Evolutionary conservation across 164 flowering plant genomes (phyloP), one percentile per base, ranked within the genome.

Genomic region (Echeveria elegans): DNA sequence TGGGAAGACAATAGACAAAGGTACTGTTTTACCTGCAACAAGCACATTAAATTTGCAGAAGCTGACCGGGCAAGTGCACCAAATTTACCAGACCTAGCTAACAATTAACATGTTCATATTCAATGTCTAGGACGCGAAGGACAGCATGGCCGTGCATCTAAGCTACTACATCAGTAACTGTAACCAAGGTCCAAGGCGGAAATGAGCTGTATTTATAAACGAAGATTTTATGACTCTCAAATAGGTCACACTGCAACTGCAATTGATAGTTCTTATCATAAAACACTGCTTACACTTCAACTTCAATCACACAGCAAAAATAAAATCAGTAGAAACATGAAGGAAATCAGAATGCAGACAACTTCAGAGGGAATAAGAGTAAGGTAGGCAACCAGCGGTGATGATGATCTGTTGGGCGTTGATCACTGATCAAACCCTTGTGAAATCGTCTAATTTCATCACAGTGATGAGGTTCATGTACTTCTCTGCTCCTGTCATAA

Each of bases 381-480:
- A 45, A n/a, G n/a, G n/a, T n/a, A n/a, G n/a, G 50, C 50, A 45
- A 5, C 0, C n/a, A n/a, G n/a, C 50, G 14, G 50, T 16, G 16
- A 45, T 45, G 11, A 9, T 45, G 50, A n/a, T n/a, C n/a, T n/a
- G n/a, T n/a, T n/a, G n/a, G n/a, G n/a, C n/a, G n/a, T n/a, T n/a
- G n/a, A 48, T 48, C 23, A 10, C 21, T 48, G 53, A 48, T 48
- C 24, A 48, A 48, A 48, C 53, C 53, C 23, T 48, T 23, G 53
- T 18, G 53, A 48, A 48, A 10, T 48, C 53, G 23, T 48, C 53
- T 21, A 48, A 8, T 21, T 48, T 48, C 64, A 61, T 29, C 32
- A 61, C 37, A 19, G 37, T 61, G 64, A 37, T 61, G 64, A 61
- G 64, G 37, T 61, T 61, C 64, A 61, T 61, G 7, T 61, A 61